A percentile compares a stretch with the other conserved stretches of the same genome.
These are phyloP conservation scores for Debaryomyces maramus DNA, from an alignment of 805 yeast genomes.

Conservation along the genomic window DNA sequence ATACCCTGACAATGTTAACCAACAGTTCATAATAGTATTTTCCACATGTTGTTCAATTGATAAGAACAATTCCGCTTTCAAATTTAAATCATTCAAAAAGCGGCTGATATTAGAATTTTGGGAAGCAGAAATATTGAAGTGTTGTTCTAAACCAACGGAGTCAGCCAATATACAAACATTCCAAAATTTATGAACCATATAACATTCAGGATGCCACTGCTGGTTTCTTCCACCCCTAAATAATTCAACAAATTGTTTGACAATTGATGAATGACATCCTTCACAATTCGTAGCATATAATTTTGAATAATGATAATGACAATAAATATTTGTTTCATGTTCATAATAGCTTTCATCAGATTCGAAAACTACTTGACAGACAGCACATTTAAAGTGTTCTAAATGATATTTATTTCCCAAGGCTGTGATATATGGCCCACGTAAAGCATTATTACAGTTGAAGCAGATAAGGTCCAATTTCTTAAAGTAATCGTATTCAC, in stretches of 20 bases:
- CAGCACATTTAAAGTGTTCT: slow-evolving; percentile 90
- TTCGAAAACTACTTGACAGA: slow-evolving; percentile 84
- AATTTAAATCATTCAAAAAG: slow-evolving; percentile 14
- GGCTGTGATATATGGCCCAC: slow-evolving; percentile 94
- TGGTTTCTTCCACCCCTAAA: slow-evolving; percentile 88
- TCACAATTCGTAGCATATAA: slow-evolving; percentile 85
- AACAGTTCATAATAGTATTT: slow-evolving; percentile 58
- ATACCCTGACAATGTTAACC: slow-evolving; percentile 84
- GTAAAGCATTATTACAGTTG: slow-evolving; percentile 78
- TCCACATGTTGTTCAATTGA: slow-evolving; percentile 66
- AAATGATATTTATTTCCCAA: slow-evolving; percentile 89
- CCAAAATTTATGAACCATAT: slow-evolving; percentile 97
- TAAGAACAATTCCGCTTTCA: slow-evolving; percentile 49
- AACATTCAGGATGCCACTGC: slow-evolving; percentile 99
- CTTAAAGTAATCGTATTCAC: slow-evolving; percentile 91
- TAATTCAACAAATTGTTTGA: slow-evolving; percentile 92
- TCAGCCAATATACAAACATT: slow-evolving; percentile 74
- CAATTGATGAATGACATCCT: slow-evolving; percentile 88
- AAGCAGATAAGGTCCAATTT: slow-evolving; percentile 82
- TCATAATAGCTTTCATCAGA: slow-evolving; percentile 91
- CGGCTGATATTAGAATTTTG: slow-evolving; percentile 8
- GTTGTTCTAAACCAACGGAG: slow-evolving; percentile 47
- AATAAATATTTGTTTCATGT: slow-evolving; percentile 76
- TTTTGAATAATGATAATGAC: slow-evolving; percentile 91
- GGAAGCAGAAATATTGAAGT: slow-evolving; percentile 11